Base-by-base conservation (phyloP, 257 asterid genomes). In the Euphrasia confusa region DNA sequence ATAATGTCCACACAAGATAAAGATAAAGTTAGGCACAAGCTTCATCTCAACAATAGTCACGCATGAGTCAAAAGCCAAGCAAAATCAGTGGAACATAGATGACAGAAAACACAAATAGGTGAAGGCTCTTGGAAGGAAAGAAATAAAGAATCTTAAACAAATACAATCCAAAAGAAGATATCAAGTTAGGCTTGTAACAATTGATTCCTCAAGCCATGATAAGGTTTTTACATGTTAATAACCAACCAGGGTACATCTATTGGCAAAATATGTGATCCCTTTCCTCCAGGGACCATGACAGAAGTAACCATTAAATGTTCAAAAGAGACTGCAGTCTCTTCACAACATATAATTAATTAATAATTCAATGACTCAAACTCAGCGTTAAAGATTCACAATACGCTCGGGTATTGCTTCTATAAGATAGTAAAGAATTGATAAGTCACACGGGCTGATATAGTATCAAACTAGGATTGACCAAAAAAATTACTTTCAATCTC, bases 11-110 rank as follows among this genome's bases (percentile, higher is more conserved):
- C 17, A 40, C 11, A 45, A 54, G 35, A 10, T 10, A 54, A 37
- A 33, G 30, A 61, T 48, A 35, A 67, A 47, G 4, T 35, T 61
- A 45, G 17, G 17, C 45, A 27, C 28, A 66, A 64, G 42, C 32
- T 35, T 35, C 10, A 7, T 35, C 40, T 1, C 10, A 35, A 35
- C 40, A 35, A 35, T 35, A 35, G 10, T 21, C 40, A 35, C 56
- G 50, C 28, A 45, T 14, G 1, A 11, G 60, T 35, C 7, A 40
- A 65, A 8, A 60, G 33, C 26, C 13, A 4, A 27, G 21, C 15
- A 59, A 66, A 10, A 39, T 61, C 8, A 58, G 64, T 24, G 2
- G 52, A 1, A 44, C 39, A 49, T 44, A 30, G 28, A 24, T 15
- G 54, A 56, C 50, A 50, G 32, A 12, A 58, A 50, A n/a, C 10